A percentile compares a stretch with the other conserved stretches of the same genome.
phyloP scores from a whole-genome alignment of 768 basidiomycete genomes.

The Phaeolepiota aurea region DNA sequence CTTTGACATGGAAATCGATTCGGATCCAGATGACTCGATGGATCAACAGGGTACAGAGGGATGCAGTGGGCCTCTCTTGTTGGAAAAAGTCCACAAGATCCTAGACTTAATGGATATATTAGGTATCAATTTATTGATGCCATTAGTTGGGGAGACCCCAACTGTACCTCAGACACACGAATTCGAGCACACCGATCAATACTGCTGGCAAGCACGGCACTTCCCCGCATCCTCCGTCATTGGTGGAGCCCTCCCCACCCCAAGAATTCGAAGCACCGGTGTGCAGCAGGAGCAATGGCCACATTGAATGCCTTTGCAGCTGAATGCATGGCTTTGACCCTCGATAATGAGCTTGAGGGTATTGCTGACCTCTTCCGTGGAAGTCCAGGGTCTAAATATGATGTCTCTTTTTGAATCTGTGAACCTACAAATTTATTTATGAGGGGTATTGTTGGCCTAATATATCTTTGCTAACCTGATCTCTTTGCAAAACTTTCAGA shows the following conservation, averaged over 20 bases:
- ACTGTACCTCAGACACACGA: not conserved
- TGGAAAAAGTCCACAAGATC: not conserved
- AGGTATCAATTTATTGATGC: not conserved
- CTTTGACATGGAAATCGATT: not conserved
- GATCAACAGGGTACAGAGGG: not conserved
- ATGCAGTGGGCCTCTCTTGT: not conserved
- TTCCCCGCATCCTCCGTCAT: not conserved
- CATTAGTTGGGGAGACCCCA: not conserved
- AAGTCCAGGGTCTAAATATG: not conserved
- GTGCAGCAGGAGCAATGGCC: not conserved
- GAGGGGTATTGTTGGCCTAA: no score
- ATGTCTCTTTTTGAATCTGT: no score
- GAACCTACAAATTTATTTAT: no score
- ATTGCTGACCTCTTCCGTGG: not conserved
- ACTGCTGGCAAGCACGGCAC: not conserved
- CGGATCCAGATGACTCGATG: not conserved
- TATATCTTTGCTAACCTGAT: no score
- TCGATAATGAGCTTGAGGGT: not conserved
- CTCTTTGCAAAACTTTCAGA: no score
- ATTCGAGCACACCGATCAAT: not conserved
- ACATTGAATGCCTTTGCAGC: not conserved
- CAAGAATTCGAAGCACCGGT: not conserved
- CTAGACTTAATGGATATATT: not conserved
- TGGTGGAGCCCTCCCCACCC: not conserved
- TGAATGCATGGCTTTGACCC: not conserved